phyloP scores from a whole-genome alignment of 305 asterid species.

The Plantago coronopus region DNA sequence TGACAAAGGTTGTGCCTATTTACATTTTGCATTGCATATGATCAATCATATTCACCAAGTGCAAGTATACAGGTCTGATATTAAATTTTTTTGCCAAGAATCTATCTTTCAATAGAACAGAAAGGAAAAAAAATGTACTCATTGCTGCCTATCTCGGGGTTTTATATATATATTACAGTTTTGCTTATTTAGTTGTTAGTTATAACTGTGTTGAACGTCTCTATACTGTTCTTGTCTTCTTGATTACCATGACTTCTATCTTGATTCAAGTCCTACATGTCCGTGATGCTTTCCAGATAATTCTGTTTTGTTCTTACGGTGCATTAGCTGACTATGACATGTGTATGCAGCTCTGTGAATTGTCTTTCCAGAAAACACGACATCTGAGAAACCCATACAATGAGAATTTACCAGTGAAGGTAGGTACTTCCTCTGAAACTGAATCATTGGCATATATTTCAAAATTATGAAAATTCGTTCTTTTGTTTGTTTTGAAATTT shows the following conservation, averaged over 20 bases:
- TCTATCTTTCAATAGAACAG: too few species aligned
- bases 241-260: background rate
- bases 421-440: constrained; percentile 27
- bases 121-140: too few species aligned
- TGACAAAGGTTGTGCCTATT: too few species aligned
- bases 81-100: too few species aligned
- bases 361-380: constrained; percentile 91
- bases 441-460: constrained; percentile 7
- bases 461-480: constrained; percentile 3
- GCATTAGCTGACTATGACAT: constrained; percentile 21
- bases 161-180: too few species aligned
- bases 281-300: background rate
- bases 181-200: background rate
- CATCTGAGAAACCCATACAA: constrained; percentile 80
- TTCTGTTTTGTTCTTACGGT: constrained; percentile 14
- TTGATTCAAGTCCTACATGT: background rate
- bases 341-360: constrained; percentile 84
- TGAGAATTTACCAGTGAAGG: constrained; percentile 96
- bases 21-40: too few species aligned
- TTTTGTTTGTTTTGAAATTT: constrained; percentile 8
- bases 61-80: too few species aligned
- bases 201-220: background rate
- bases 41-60: too few species aligned
- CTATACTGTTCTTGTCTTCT: background rate
- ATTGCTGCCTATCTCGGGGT: too few species aligned